Base-by-base conservation (phyloP, 768 basidiomycete genomes). In the Saitozyma sp. region DNA sequence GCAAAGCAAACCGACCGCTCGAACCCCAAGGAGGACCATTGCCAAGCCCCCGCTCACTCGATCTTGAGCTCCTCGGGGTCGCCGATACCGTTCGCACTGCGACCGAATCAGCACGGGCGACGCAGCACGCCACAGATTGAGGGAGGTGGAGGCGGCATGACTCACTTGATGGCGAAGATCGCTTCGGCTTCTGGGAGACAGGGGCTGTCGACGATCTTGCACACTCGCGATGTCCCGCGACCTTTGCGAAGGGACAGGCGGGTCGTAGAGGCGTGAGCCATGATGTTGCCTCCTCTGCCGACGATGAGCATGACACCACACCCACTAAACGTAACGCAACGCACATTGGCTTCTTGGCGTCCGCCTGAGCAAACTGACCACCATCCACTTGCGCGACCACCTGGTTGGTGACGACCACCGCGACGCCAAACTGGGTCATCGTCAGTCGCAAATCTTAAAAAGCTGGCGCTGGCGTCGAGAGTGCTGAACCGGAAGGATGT, bases 331-430 rank as follows among this genome's bases (percentile, higher is more conserved):
- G 14, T 40, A 51, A 5, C 2, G 9, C 20, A 19, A 54, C 77
- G 66, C 42, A 78, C 77, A 99, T 95, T 14, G 96, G 96, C 80
- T 99, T 99, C 84, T 96, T 95, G 81, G 92, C 90, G 72, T 96
- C 86, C 46, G 88, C 88, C 65, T 91, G 91, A 17, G 91, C 90
- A 11, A 90, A 89, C 53, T 91, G 91, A 3, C 89, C 86, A 38
- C 92, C 92, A 77, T 99, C 96, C 2, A 96, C 95, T 61, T 88
- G 94, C n/a, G 96, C 97, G 86, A 99, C 96, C 69, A 99, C 96
- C 79, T 99, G 96, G 78, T 99, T 99, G 5, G 91, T 91, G 48
- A 97, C 88, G 10, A 99, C 93, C 20, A 98, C 95, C 4, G 96
- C 96, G 54, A 98, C 91, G 38, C 96, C 96, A 74, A 91, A 99